These are phyloP conservation scores for Aspergillus fijiensis DNA, from an alignment of 2,329 filamentous ascomycete species.

Conservation along the genomic window DNA sequence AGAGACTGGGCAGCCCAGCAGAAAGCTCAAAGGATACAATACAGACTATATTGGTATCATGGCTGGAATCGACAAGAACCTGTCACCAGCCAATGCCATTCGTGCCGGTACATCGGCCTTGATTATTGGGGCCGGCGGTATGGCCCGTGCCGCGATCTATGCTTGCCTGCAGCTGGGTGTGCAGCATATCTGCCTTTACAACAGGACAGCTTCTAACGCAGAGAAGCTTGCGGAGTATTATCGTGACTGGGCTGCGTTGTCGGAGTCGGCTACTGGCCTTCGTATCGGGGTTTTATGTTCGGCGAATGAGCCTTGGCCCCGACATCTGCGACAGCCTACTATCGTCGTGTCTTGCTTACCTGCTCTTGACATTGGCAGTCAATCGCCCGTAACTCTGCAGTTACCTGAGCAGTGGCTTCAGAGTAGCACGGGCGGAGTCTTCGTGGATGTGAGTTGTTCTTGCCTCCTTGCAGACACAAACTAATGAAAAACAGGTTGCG, in stretches of 20 bases:
- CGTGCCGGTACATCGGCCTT: constrained; percentile 21
- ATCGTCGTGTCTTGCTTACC: constrained; percentile 16
- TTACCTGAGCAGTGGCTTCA: constrained; percentile 23
- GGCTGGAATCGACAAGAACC: constrained; percentile 25
- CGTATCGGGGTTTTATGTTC: constrained; percentile 16
- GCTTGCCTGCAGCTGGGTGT: constrained; percentile 25
- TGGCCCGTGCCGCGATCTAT: constrained; percentile 31
- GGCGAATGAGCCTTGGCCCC: constrained; percentile 19
- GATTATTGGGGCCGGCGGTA: constrained; percentile 29
- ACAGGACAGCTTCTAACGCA: constrained; percentile 24
- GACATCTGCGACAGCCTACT: constrained; percentile 18
- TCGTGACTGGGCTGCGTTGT: constrained; percentile 1
- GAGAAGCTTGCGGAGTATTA: constrained; percentile 21
- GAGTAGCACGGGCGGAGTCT: constrained; percentile 25
- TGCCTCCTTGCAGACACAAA: not conserved
- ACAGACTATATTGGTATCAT: constrained; percentile 32
- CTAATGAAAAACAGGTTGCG: constrained; percentile 11
- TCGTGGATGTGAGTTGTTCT: constrained; percentile 21
- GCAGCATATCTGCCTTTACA: constrained; percentile 28
- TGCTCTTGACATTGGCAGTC: not conserved
- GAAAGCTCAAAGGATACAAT: constrained; percentile 27
- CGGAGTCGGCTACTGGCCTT: not conserved
- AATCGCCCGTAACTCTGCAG: not conserved
- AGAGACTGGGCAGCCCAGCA: constrained; percentile 6
- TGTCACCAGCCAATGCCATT: constrained; percentile 28